Conservation (phyloP, 208 protist genomes). For the Trypanosomatidae sp. region DNA sequence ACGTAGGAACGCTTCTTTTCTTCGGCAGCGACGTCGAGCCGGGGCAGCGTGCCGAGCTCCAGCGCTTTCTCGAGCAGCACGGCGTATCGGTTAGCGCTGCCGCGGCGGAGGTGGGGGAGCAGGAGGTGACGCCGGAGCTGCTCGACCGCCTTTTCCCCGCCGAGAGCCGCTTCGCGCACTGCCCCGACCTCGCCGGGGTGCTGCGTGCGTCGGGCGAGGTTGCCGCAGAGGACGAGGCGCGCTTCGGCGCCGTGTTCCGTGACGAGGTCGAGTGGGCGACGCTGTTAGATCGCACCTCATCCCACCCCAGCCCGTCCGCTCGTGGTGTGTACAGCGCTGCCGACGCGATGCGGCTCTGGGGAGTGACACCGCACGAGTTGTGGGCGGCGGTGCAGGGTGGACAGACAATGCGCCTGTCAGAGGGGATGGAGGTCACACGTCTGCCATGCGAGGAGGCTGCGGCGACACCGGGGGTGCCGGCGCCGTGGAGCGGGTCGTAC, state of each 20-base stretch:
- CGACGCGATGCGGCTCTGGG: conserved; percentile 25
- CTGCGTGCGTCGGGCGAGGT: conserved; percentile 7
- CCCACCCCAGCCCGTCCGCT: too few relatives aligned
- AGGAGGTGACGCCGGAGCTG: conserved; percentile 24
- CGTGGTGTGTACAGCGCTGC: conserved; percentile 32
- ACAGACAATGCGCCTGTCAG: conserved; percentile 18
- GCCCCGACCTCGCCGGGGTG: conserved; percentile 11
- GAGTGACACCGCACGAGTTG: conserved; percentile 13
- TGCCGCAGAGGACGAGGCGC: conserved; percentile 11
- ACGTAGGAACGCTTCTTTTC: conserved; percentile 26
- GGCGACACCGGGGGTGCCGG: not conserved
- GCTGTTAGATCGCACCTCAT: conserved; percentile 13
- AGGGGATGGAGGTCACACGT: conserved; percentile 19
- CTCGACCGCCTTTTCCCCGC: conserved; percentile 24
- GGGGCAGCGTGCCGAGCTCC: conserved; percentile 8
- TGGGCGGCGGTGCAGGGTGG: conserved; percentile 13
- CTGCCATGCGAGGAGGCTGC: not conserved
- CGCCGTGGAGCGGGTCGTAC: conserved; percentile 21
- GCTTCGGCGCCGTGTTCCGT: conserved; percentile 27
- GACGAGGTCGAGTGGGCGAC: conserved; percentile 15
- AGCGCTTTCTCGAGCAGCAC: conserved; percentile 10
- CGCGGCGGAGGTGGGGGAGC: conserved; percentile 13
- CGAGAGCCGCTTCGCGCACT: conserved; percentile 9
- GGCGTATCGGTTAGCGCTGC: conserved; percentile 9
- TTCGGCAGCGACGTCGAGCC: conserved; percentile 8